Conservation (phyloP, 768 basidiomycete species). For the Chiua virens region DNA sequence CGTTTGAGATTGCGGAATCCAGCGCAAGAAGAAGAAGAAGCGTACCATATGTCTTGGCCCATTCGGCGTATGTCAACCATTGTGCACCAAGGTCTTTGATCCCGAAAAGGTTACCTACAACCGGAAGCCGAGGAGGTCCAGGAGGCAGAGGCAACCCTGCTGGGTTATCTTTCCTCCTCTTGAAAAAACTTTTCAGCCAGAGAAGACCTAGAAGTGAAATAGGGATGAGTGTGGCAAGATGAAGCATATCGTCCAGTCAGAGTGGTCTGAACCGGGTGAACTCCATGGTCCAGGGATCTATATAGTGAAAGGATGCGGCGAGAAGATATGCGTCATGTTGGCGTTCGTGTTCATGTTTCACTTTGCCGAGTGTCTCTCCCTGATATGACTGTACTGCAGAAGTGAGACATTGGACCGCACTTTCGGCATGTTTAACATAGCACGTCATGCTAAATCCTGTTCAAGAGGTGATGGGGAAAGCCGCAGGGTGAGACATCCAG, state of each 20-base stretch:
- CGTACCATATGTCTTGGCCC: conserved; percentile 44
- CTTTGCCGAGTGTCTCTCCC: background rate
- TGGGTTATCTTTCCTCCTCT: conserved; percentile 13
- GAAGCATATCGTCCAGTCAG: background rate
- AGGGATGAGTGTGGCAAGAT: conserved; percentile 4
- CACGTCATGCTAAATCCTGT: background rate
- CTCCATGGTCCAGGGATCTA: background rate
- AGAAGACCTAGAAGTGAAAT: background rate
- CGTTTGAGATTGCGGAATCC: background rate
- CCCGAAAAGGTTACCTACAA: conserved; percentile 46
- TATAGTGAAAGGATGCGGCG: conserved; percentile 3
- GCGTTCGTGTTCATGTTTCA: conserved; percentile 8
- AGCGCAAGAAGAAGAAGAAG: background rate
- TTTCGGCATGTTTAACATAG: background rate
- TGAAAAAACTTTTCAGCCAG: conserved; percentile 1
- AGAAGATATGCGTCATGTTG: background rate
- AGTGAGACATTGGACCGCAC: conserved; percentile 7
- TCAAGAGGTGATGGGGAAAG: background rate
- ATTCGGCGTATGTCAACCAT: conserved; percentile 42
- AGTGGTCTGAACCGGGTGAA: background rate
- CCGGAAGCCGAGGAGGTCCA: conserved; percentile 40
- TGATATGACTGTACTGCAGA: background rate
- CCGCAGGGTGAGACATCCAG: background rate
- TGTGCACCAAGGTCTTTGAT: conserved; percentile 38
- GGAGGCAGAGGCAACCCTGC: conserved; percentile 36